phyloP scores from a whole-genome alignment of 768 basidiomycete genomes.

The Naganishia antarctica region DNA sequence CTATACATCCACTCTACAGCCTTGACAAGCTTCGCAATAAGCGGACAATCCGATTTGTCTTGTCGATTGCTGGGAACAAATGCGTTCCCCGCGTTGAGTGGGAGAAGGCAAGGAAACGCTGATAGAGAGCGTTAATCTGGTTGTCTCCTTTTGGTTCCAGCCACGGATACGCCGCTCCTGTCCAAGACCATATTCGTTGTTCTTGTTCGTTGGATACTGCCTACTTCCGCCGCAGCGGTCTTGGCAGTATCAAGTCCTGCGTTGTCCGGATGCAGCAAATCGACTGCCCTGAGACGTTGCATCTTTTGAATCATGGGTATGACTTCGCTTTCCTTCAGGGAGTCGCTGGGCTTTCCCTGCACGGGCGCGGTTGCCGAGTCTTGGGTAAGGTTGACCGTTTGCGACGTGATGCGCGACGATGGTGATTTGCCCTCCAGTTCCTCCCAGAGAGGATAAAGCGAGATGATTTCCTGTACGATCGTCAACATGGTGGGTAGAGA shows the following conservation, averaged over 20 bases:
- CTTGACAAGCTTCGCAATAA: too few relatives aligned
- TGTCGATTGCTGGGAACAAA: too few relatives aligned
- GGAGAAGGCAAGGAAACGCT: neutral
- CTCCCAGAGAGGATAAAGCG: slow-evolving; percentile 84
- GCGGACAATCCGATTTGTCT: too few relatives aligned
- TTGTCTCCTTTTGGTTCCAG: neutral
- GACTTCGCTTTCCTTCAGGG: slow-evolving; percentile 6
- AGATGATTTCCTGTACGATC: slow-evolving; percentile 84
- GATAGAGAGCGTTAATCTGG: neutral
- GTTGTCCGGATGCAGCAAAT: neutral
- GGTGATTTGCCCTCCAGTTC: slow-evolving; percentile 12
- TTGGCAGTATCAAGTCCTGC: neutral
- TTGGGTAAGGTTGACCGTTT: neutral
- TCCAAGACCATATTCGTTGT: neutral
- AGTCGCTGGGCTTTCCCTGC: neutral
- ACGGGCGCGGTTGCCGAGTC: neutral
- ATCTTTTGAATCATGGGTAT: slow-evolving; percentile 14
- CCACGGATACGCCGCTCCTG: neutral
- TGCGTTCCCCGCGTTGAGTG: too few relatives aligned
- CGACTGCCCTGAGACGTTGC: slow-evolving; percentile 2
- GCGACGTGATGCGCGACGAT: too few relatives aligned
- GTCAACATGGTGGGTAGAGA: slow-evolving; percentile 74
- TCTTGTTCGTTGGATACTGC: neutral
- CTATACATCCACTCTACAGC: too few relatives aligned
- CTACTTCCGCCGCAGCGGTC: neutral